Evolutionary conservation across 805 yeast species (phyloP).

Genomic region (Wickerhamomyces chaumierensis): DNA sequence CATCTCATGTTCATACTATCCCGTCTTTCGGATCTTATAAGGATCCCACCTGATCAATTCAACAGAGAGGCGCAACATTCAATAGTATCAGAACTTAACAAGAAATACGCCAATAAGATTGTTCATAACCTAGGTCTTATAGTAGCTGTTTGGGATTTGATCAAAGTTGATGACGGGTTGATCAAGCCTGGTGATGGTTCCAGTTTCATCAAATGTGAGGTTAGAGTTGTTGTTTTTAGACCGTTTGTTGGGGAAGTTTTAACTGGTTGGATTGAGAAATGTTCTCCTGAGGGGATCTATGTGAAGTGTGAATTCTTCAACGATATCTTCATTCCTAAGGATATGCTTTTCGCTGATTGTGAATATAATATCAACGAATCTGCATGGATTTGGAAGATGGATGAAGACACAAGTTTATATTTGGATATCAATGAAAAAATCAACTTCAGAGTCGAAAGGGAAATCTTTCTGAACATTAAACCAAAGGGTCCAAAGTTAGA

Average conservation of each 20-base stretch:
- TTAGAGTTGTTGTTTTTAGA: slow-evolving; percentile 73
- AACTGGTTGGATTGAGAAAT: slow-evolving; percentile 87
- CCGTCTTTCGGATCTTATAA: slow-evolving; percentile 69
- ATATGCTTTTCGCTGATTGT: slow-evolving; percentile 70
- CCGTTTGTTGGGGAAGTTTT: slow-evolving; percentile 92
- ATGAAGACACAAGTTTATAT: slow-evolving; percentile 56
- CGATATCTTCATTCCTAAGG: slow-evolving; percentile 82
- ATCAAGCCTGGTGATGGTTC: slow-evolving; percentile 94
- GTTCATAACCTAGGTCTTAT: slow-evolving; percentile 79
- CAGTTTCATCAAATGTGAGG: slow-evolving; percentile 60
- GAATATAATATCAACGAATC: slow-evolving; percentile 60
- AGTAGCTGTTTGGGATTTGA: slow-evolving; percentile 73
- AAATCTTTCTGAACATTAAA: slow-evolving; percentile 71
- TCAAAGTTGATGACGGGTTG: slow-evolving; percentile 77
- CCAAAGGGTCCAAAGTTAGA: slow-evolving; percentile 53
- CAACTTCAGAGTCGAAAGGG: slow-evolving; percentile 85
- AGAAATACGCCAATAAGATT: slow-evolving; percentile 78
- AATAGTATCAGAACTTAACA: slow-evolving; percentile 68
- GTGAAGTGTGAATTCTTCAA: slow-evolving; percentile 79
- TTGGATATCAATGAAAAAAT: slow-evolving; percentile 87
- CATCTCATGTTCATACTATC: slow-evolving; percentile 71
- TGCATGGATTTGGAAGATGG: slow-evolving; percentile 91
- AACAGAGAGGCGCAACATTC: slow-evolving; percentile 62
- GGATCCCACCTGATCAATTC: slow-evolving; percentile 82
- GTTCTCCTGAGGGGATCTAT: slow-evolving; percentile 79